These are phyloP conservation scores for Lactarius sp. DNA, from an alignment of 768 basidiomycete species.

Conservation along the genomic window DNA sequence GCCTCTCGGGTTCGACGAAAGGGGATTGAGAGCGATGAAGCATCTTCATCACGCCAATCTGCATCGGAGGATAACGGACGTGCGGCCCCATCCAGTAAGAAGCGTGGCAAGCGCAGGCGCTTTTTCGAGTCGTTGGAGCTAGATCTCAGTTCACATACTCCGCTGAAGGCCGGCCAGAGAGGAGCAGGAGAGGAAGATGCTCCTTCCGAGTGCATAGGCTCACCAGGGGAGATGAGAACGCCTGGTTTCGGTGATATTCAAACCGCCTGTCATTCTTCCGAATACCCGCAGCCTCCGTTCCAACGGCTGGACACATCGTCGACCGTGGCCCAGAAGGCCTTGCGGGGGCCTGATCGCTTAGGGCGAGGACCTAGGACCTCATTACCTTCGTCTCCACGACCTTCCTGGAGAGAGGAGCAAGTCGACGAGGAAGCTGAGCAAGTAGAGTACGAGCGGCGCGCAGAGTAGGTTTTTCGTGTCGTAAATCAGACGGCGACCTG, in stretches of 20 bases:
- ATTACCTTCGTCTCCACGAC: constrained; percentile 31
- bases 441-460: constrained; percentile 55
- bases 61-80: constrained; percentile 24
- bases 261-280: background rate
- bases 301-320: background rate
- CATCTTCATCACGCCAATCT: constrained; percentile 37
- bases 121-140: constrained; percentile 20
- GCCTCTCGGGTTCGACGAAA: constrained; percentile 33
- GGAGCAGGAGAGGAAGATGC: background rate
- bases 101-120: constrained; percentile 8
- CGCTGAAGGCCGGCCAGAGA: background rate
- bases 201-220: background rate
- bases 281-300: background rate
- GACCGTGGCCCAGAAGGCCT: background rate
- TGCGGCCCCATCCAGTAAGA: constrained; percentile 10
- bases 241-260: background rate
- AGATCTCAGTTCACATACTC: constrained; percentile 18
- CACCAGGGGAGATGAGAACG: constrained; percentile 1
- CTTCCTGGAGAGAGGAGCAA: constrained; percentile 28
- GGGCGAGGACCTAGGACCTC: constrained; percentile 33
- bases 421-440: constrained; percentile 46
- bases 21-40: constrained; percentile 44
- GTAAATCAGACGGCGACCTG: constrained; percentile 12
- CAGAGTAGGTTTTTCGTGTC: constrained; percentile 40
- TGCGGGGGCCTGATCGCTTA: constrained; percentile 3